Percentiles rank a stretch among this genome's conserved stretches.
phyloP scores from a whole-genome alignment of 805 yeast species.

The Zygosaccharomyces bailii region DNA sequence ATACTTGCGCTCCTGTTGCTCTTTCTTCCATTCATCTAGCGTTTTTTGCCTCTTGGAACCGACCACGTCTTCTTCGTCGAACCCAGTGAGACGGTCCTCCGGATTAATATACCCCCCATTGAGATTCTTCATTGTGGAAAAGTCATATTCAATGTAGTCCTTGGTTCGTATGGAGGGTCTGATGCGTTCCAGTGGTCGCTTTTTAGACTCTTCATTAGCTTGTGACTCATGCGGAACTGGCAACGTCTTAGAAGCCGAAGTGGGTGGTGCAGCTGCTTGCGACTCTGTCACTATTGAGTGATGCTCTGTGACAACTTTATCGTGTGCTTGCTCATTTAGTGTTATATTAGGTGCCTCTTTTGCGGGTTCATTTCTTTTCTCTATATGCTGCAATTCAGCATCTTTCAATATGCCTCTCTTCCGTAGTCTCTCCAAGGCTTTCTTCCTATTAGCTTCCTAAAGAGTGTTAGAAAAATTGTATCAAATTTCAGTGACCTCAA shows the following conservation, averaged over 20 bases:
- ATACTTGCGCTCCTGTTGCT: conserved; percentile 52
- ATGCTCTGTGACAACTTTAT: not conserved
- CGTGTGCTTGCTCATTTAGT: not conserved
- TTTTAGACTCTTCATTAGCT: conserved; percentile 11
- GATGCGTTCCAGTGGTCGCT: conserved; percentile 30
- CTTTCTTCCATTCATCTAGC: conserved; percentile 55
- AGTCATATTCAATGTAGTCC: conserved; percentile 80
- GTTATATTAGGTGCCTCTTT: not conserved
- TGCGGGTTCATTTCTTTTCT: conserved; percentile 21
- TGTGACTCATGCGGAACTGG: not conserved
- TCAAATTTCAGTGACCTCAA: not conserved
- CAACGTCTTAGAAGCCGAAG: not conserved
- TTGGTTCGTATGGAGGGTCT: conserved; percentile 51
- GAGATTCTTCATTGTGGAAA: conserved; percentile 84
- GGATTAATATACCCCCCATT: conserved; percentile 74
- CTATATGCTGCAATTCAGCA: conserved; percentile 23
- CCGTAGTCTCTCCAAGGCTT: conserved; percentile 57
- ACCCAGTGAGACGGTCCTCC: conserved; percentile 18
- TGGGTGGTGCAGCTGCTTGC: not conserved
- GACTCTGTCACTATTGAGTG: conserved; percentile 2
- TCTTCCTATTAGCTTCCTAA: conserved; percentile 61
- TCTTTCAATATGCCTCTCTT: conserved; percentile 39
- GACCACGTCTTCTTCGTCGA: conserved; percentile 31
- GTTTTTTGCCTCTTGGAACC: conserved; percentile 37
- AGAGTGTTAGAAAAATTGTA: not conserved